Base-by-base conservation (phyloP, 2,329 filamentous ascomycete species). In the Fulvia fulva region DNA sequence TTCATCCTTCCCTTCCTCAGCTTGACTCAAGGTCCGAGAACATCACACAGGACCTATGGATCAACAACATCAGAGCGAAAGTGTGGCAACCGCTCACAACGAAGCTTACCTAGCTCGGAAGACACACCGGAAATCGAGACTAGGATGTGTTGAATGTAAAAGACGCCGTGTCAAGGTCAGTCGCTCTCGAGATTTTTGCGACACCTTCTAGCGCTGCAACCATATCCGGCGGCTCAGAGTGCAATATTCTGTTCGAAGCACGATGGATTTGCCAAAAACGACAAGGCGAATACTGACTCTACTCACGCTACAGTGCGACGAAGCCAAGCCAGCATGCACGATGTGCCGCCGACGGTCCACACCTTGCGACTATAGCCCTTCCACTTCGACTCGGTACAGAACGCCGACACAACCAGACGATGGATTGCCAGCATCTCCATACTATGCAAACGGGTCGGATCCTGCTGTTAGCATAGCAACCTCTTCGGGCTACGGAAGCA, bases 101-200 rank as follows among this genome's bases (percentile, higher is more conserved):
- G 44, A 47, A 12, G 44, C 55, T 3, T 43, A 32, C 14, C n/a
- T 55, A 1, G 55, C 51, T 19, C 43, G 53, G 46, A 53, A 56
- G 47, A 59, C 58, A 16, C 62, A 64, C 50, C 57, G 58, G 12
- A 64, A 64, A 25, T 59, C 55, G 26, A 57, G 62, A 16, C 34
- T 46, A 8, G 62, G 62, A 5, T 64, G 62, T 43, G n/a, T 59
- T 9, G 55, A 60, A 34, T 64, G 62, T 41, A 64, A 64, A 25
- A 57, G 53, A 26, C 55, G 62, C 1, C 56, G 60, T 28, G 60
- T 64, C 6, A 64, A 64, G 60, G 62, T 64, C 26, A 55, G 58
- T 41, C 37, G 37, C 25, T 19, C n/a, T 19, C 22, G 14, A 19
- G 47, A 14, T 26, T 49, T 32, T 9, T 3, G 14, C 30, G 5